phyloP scores from a whole-genome alignment of 1,284 basidiomycete genomes.

The Papiliotrema fonsecae region DNA sequence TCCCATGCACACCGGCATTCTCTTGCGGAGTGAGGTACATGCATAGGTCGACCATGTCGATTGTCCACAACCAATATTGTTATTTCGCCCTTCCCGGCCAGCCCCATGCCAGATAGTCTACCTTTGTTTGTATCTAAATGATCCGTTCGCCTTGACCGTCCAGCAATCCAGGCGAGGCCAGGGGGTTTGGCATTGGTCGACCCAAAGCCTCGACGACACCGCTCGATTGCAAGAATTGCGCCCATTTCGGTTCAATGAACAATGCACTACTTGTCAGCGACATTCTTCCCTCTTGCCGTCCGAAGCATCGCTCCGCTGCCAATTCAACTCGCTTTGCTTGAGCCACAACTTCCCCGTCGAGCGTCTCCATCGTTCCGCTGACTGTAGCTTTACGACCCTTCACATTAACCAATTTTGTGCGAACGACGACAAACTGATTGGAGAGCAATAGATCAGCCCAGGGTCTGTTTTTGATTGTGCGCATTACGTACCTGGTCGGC shows the following conservation, averaged over 20 bases:
- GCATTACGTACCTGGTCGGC: constrained; percentile 65
- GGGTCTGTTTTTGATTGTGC: background rate
- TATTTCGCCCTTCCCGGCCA: too few species aligned
- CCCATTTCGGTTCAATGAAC: constrained; percentile 80
- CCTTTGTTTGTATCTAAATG: too few species aligned
- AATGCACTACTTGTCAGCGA: constrained; percentile 53
- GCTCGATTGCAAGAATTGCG: constrained; percentile 60
- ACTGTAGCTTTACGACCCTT: constrained; percentile 56
- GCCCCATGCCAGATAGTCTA: too few species aligned
- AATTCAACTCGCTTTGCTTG: constrained; percentile 64
- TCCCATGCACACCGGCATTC: too few species aligned
- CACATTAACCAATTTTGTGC: constrained; percentile 64
- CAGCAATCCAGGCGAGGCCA: constrained; percentile 16
- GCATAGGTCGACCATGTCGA: too few species aligned
- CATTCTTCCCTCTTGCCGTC: background rate
- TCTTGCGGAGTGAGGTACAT: too few species aligned
- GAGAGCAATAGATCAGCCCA: constrained; percentile 42
- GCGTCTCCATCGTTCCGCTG: constrained; percentile 65
- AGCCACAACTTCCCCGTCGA: constrained; percentile 71
- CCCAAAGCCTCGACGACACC: constrained; percentile 45
- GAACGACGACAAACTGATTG: constrained; percentile 59
- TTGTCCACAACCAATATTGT: too few species aligned
- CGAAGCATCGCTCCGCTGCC: background rate
- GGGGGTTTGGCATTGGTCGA: constrained; percentile 22
- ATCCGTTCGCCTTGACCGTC: constrained; percentile 22